Evolutionary conservation across 768 basidiomycete species (phyloP).

Genomic region (Phylloporus rhodoxanthus): DNA sequence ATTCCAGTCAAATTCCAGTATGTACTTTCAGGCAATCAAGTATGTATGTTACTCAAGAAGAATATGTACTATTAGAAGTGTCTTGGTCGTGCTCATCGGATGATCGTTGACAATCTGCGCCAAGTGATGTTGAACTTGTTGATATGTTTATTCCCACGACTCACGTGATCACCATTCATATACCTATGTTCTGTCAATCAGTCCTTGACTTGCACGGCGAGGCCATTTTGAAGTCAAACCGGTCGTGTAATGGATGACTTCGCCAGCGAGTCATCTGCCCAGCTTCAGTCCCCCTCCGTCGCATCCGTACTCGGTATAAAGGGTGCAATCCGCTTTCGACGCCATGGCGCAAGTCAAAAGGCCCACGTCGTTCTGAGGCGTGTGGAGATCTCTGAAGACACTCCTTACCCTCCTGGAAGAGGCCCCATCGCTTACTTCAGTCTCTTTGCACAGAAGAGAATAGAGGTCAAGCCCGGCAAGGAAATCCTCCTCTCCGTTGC

Average conservation of each 20-base stretch:
- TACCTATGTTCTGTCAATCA: not conserved
- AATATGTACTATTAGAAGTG: too few relatives aligned
- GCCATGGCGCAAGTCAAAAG: slow-evolving; percentile 61
- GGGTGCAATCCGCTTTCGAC: slow-evolving; percentile 56
- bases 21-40: too few relatives aligned
- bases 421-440: slow-evolving; percentile 47
- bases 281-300: slow-evolving; percentile 32
- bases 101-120: too few relatives aligned
- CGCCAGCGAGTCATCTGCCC: slow-evolving; percentile 32
- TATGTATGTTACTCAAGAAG: too few relatives aligned
- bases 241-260: slow-evolving; percentile 33
- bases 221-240: slow-evolving; percentile 6
- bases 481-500: slow-evolving; percentile 60
- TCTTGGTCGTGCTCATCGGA: not conserved
- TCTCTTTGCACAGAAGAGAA: slow-evolving; percentile 62
- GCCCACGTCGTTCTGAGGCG: slow-evolving; percentile 64
- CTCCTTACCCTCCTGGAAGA: slow-evolving; percentile 37
- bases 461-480: slow-evolving; percentile 66
- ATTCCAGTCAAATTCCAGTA: too few relatives aligned
- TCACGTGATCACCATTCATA: slow-evolving; percentile 18
- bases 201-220: slow-evolving; percentile 8
- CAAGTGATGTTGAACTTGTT: not conserved
- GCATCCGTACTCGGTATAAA: slow-evolving; percentile 57
- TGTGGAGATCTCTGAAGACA: slow-evolving; percentile 45
- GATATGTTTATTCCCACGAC: slow-evolving; percentile 11